Evolutionary conservation across 352 stramenopile species (phyloP).

Genomic region (Phytophthora boehmeriae): DNA sequence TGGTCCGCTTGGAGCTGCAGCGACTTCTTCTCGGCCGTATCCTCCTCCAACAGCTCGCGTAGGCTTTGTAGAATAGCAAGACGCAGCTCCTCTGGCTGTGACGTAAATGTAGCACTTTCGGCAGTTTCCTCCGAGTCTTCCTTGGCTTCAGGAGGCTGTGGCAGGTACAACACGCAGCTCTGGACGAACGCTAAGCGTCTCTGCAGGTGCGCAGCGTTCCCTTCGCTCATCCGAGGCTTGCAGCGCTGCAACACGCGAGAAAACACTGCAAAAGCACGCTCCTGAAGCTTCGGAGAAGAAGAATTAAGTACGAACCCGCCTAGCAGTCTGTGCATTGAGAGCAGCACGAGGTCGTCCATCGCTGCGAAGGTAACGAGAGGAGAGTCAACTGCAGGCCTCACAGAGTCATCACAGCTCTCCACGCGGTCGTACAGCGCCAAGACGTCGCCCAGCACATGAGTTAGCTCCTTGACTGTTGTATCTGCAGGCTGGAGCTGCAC

Average conservation of each 20-base stretch:
- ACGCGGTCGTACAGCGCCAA: slow-evolving; percentile 36
- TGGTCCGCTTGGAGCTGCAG: slow-evolving; percentile 38
- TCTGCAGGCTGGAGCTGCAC: slow-evolving; percentile 39
- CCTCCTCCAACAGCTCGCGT: slow-evolving; percentile 35
- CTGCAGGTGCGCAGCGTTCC: slow-evolving; percentile 16
- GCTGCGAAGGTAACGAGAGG: slow-evolving; percentile 27
- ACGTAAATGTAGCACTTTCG: slow-evolving; percentile 17
- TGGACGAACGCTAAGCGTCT: slow-evolving; percentile 49
- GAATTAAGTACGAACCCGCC: slow-evolving; percentile 31
- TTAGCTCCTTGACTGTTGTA: slow-evolving; percentile 18
- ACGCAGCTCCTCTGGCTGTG: slow-evolving; percentile 68
- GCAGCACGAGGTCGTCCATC: slow-evolving; percentile 72
- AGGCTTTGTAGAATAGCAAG: slow-evolving; percentile 55
- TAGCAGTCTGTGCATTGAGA: slow-evolving; percentile 68
- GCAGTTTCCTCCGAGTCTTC: slow-evolving; percentile 15
- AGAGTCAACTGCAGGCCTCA: slow-evolving; percentile 4
- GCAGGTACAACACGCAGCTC: slow-evolving; percentile 66
- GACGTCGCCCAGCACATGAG: slow-evolving; percentile 35
- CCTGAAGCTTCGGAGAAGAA: slow-evolving; percentile 23
- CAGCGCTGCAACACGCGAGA: slow-evolving; percentile 38
- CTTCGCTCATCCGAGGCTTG: slow-evolving; percentile 29
- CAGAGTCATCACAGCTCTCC: neutral
- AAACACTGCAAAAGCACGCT: slow-evolving; percentile 31
- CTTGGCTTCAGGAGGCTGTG: slow-evolving; percentile 36
- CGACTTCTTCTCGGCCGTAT: slow-evolving; percentile 7